Conservation (phyloP, 208 protist genomes). For the Trypanosoma lewisi region DNA sequence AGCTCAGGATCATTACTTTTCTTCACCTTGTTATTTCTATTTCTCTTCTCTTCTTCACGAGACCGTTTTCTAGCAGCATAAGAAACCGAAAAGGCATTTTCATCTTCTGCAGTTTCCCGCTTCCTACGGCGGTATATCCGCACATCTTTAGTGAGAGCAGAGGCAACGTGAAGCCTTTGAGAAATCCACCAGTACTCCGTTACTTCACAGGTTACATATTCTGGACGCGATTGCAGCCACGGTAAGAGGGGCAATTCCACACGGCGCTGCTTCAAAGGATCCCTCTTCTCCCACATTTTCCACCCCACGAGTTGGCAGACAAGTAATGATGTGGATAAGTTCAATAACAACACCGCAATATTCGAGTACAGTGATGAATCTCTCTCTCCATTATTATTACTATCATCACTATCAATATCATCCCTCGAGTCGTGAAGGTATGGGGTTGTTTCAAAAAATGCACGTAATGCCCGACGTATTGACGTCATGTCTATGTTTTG, state of each 20-base stretch:
- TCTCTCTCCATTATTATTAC: neutral
- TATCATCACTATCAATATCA: conserved; percentile 4
- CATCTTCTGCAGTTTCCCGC: neutral
- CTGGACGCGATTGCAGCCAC: conserved; percentile 18
- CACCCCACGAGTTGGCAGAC: neutral
- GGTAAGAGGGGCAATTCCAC: conserved; percentile 5
- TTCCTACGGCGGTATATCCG: neutral
- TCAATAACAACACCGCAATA: conserved; percentile 23
- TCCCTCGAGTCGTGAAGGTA: conserved; percentile 18
- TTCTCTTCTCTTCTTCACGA: neutral
- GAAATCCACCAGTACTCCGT: conserved; percentile 23
- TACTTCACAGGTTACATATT: neutral
- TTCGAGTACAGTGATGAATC: conserved; percentile 17
- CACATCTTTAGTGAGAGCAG: neutral
- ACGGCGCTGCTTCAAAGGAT: neutral
- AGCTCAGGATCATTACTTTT: neutral
- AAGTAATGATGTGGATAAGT: conserved; percentile 24
- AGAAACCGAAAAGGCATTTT: conserved; percentile 14
- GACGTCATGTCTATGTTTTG: conserved; percentile 17
- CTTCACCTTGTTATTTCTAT: neutral
- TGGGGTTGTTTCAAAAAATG: conserved; percentile 27
- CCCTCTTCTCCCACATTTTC: neutral
- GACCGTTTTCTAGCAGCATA: conserved; percentile 1
- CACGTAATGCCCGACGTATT: conserved; percentile 22
- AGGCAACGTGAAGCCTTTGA: conserved; percentile 14